Percentiles rank a stretch among this genome's conserved stretches.
Conservation (phyloP, 2,329 filamentous ascomycete species). For the Mycogone perniciosa region DNA sequence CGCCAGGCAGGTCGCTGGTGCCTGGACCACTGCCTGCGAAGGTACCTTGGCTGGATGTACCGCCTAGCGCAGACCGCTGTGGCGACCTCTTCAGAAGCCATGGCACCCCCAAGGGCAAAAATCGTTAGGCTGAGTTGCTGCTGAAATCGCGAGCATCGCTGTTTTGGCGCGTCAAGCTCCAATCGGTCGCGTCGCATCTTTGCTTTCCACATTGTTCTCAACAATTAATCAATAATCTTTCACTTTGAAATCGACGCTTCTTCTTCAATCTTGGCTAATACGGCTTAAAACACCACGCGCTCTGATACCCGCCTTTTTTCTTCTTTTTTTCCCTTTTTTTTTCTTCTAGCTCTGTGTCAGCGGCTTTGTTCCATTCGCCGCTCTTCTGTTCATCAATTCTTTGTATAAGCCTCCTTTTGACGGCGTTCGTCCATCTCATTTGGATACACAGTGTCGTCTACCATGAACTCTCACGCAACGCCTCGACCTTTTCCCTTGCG, state of each 20-base stretch:
- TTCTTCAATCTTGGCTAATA: conserved; percentile 4
- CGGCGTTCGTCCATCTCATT: too few relatives aligned
- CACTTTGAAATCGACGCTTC: conserved; percentile 9
- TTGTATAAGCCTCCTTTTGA: conserved; percentile 2
- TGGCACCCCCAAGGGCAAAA: background rate
- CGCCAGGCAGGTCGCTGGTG: conserved; percentile 23
- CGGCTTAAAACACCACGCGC: too few relatives aligned
- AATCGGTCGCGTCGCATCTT: conserved; percentile 21
- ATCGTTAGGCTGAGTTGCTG: background rate
- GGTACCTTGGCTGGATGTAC: conserved; percentile 23
- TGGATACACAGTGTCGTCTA: background rate
- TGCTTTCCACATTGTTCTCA: conserved; percentile 8
- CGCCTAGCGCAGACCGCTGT: conserved; percentile 5
- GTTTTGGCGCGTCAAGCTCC: conserved; percentile 15
- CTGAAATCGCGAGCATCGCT: conserved; percentile 2
- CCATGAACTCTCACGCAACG: conserved; percentile 34
- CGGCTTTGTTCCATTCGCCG: background rate
- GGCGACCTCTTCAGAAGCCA: background rate
- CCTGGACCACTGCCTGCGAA: conserved; percentile 20
- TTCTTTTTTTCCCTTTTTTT: background rate
- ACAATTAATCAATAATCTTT: background rate
- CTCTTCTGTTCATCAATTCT: background rate
- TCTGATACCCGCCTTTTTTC: background rate
- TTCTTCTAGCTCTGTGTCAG: background rate
- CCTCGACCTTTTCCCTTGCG: conserved; percentile 32